These are phyloP conservation scores for Dactylonectria estremocensis DNA, from an alignment of 2,329 filamentous ascomycete genomes.

Conservation along the genomic window DNA sequence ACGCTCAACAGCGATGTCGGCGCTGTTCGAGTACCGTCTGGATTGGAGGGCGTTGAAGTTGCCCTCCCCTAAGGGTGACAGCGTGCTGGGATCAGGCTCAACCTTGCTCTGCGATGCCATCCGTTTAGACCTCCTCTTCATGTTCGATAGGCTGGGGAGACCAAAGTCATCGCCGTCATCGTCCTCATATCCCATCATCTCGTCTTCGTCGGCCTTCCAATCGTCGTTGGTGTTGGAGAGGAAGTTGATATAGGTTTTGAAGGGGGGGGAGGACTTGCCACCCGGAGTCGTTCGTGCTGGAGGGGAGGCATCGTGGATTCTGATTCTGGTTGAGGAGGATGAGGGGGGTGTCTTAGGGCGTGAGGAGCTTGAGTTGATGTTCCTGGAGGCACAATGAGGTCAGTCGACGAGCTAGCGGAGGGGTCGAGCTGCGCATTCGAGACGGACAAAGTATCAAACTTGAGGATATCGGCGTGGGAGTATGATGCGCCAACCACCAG, in stretches of 20 bases:
- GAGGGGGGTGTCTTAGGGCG: slow-evolving; percentile 84
- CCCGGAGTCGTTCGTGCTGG: slow-evolving; percentile 68
- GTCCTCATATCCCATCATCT: slow-evolving; percentile 85
- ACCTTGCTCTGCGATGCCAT: slow-evolving; percentile 61
- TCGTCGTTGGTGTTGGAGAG: slow-evolving; percentile 86
- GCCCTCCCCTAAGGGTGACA: slow-evolving; percentile 56
- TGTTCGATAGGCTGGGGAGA: slow-evolving; percentile 90
- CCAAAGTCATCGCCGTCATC: slow-evolving; percentile 97
- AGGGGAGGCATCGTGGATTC: slow-evolving; percentile 68
- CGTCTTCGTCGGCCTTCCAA: slow-evolving; percentile 84
- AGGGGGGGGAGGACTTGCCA: slow-evolving; percentile 71
- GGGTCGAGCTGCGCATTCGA: neutral
- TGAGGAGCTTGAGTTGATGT: slow-evolving; percentile 67
- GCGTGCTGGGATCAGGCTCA: slow-evolving; percentile 48
- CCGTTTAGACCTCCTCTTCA: slow-evolving; percentile 80
- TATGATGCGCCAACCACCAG: slow-evolving; percentile 95
- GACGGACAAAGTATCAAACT: slow-evolving; percentile 83
- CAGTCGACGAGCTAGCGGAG: slow-evolving; percentile 8
- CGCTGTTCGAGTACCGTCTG: slow-evolving; percentile 85
- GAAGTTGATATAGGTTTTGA: slow-evolving; percentile 85
- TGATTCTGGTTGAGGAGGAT: slow-evolving; percentile 67
- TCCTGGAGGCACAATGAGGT: slow-evolving; percentile 60
- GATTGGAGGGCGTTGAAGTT: slow-evolving; percentile 57
- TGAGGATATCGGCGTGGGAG: slow-evolving; percentile 95
- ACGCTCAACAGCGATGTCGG: slow-evolving; percentile 93